Percentiles rank a stretch among this genome's conserved stretches.
Conservation (phyloP, 2,329 filamentous ascomycete genomes). For the Beauveria medogensis region DNA sequence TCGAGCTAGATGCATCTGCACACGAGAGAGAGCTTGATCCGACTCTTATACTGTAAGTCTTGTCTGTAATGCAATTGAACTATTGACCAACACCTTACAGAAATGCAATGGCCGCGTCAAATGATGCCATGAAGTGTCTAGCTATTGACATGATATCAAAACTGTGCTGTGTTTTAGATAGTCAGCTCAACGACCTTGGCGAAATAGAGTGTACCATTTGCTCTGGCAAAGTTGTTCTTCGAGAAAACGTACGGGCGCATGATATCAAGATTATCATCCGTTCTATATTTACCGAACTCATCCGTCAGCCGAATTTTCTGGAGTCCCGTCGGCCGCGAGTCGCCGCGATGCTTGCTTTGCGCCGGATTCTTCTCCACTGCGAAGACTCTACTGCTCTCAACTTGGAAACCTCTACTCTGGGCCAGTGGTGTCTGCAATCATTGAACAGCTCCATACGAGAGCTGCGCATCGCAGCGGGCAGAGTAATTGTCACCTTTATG, state of each 20-base stretch:
- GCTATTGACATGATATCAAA: constrained; percentile 8
- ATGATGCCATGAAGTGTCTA: constrained; percentile 3
- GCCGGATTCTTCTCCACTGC: constrained; percentile 61
- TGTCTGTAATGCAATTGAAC: neutral
- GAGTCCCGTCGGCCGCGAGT: constrained; percentile 56
- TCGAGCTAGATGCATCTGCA: neutral
- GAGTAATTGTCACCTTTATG: constrained; percentile 60
- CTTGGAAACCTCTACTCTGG: constrained; percentile 58
- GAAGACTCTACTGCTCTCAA: constrained; percentile 51
- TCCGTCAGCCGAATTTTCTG: constrained; percentile 37
- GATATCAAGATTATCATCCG: constrained; percentile 31
- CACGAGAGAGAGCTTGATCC: neutral
- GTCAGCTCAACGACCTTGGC: neutral
- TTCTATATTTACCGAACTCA: constrained; percentile 37
- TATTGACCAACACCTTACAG: neutral
- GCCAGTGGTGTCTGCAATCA: constrained; percentile 74
- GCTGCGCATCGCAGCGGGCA: constrained; percentile 70
- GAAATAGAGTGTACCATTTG: constrained; percentile 1
- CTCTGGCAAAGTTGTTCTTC: neutral
- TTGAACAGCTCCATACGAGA: constrained; percentile 80
- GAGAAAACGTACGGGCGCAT: neutral
- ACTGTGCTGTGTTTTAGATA: neutral
- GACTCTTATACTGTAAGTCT: neutral
- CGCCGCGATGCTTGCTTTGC: constrained; percentile 62
- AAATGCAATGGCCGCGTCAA: neutral